These are phyloP conservation scores for Zelonia costaricensis DNA, from an alignment of 208 protist genomes.

Conservation along the genomic window DNA sequence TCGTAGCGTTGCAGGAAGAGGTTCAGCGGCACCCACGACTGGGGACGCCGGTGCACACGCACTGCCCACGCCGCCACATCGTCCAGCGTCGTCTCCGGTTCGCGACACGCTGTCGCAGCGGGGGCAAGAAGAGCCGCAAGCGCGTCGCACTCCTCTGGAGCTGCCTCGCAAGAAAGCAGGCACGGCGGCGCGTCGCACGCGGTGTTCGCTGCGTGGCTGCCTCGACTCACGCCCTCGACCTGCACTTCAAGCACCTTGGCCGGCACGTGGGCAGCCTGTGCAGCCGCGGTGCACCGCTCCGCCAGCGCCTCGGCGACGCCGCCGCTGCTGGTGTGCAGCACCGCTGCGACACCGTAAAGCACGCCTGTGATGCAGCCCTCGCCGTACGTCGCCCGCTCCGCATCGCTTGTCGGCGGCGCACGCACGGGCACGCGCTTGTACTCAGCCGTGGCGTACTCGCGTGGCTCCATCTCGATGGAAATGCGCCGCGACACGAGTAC, in stretches of 20 bases:
- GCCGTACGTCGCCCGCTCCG: slow-evolving; percentile 20
- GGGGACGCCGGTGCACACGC: slow-evolving; percentile 9
- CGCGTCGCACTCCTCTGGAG: not conserved
- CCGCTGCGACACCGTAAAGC: slow-evolving; percentile 24
- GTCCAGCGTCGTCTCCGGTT: not conserved
- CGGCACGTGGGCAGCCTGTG: not conserved
- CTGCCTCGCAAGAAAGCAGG: not conserved
- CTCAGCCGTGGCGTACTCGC: slow-evolving; percentile 20
- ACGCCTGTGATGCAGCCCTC: slow-evolving; percentile 35
- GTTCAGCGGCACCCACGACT: slow-evolving; percentile 14
- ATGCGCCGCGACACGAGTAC: slow-evolving; percentile 19
- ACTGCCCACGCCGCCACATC: slow-evolving; percentile 5
- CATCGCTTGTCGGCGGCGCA: slow-evolving; percentile 12
- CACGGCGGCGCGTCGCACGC: not conserved
- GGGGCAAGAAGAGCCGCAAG: not conserved
- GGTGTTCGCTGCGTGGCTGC: not conserved
- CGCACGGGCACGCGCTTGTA: slow-evolving; percentile 18
- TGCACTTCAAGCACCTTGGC: not conserved
- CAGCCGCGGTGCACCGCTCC: not conserved
- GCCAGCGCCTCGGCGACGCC: not conserved
- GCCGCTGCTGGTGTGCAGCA: slow-evolving; percentile 11
- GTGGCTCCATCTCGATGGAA: slow-evolving; percentile 35
- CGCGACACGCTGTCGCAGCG: not conserved
- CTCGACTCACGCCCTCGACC: not conserved
- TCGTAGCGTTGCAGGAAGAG: slow-evolving; percentile 47